These are phyloP conservation scores for Phialemonium atrogriseum DNA, from an alignment of 2,329 filamentous ascomycete species.

Conservation along the genomic window DNA sequence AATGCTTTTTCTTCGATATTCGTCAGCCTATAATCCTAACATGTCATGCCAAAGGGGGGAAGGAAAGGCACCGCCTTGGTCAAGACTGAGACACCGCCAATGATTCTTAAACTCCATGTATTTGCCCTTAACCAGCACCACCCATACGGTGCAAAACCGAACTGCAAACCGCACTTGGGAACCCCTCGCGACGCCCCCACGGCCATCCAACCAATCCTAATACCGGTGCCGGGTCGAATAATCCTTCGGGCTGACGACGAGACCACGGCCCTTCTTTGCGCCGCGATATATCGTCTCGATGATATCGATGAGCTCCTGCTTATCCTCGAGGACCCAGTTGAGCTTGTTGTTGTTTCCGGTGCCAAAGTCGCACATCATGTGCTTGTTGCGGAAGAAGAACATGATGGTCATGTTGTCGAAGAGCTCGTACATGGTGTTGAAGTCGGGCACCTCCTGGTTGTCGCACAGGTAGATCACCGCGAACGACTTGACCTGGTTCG, in stretches of 20 bases:
- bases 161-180: no score
- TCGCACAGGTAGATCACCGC: constrained; percentile 91
- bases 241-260: constrained; percentile 93
- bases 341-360: constrained; percentile 99
- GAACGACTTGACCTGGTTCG: constrained; percentile 89
- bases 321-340: constrained; percentile 94
- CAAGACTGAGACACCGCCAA: no score
- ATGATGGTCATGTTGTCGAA: constrained; percentile 54
- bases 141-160: no score
- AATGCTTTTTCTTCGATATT: no score
- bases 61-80: no score
- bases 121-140: no score
- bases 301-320: constrained; percentile 97
- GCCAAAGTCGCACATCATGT: constrained; percentile 97
- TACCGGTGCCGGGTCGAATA: no score
- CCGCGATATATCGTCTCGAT: constrained; percentile 96
- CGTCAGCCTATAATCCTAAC: no score
- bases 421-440: constrained; percentile 84
- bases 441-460: constrained; percentile 81
- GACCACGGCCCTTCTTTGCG: constrained; percentile 95
- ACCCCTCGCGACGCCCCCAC: no score
- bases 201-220: no score
- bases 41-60: no score
- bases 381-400: constrained; percentile 90
- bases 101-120: no score